Conservation (phyloP, 83 land plant genomes). For the Larix sibirica region DNA sequence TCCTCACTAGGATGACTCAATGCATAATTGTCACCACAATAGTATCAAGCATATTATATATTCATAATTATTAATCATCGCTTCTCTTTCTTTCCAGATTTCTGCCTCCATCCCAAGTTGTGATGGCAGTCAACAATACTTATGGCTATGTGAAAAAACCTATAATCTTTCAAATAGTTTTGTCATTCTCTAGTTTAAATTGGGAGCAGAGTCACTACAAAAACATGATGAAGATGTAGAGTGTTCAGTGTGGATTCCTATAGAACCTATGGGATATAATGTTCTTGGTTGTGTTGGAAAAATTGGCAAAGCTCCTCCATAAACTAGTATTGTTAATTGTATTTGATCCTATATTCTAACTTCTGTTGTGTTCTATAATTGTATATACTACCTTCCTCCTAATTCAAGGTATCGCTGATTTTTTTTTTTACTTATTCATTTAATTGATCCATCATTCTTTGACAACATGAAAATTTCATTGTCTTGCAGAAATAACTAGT, state of each 20-base stretch:
- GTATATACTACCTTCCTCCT: conserved; percentile 62
- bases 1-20: neutral
- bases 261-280: conserved; percentile 84
- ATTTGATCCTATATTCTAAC: conserved; percentile 86
- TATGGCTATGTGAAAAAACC: conserved; percentile 81
- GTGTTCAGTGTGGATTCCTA: conserved; percentile 91
- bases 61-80: neutral
- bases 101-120: conserved; percentile 91
- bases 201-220: conserved; percentile 14
- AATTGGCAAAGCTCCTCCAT: conserved; percentile 72
- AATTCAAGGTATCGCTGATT: conserved; percentile 21
- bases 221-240: conserved; percentile 25
- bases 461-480: neutral
- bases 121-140: conserved; percentile 79
- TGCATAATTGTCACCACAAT: neutral
- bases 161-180: conserved; percentile 71
- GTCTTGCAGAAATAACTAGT: neutral
- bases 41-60: neutral
- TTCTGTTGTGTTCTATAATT: conserved; percentile 63
- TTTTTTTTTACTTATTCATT: neutral
- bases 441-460: neutral
- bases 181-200: conserved; percentile 41
- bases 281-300: conserved; percentile 86
- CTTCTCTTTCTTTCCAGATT: conserved; percentile 48
- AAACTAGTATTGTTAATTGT: conserved; percentile 71